Percentiles rank a stretch among this genome's conserved stretches.
Evolutionary conservation across 106 monocot genomes (phyloP).

Genomic region (Acanthochlamys bracteata): DNA sequence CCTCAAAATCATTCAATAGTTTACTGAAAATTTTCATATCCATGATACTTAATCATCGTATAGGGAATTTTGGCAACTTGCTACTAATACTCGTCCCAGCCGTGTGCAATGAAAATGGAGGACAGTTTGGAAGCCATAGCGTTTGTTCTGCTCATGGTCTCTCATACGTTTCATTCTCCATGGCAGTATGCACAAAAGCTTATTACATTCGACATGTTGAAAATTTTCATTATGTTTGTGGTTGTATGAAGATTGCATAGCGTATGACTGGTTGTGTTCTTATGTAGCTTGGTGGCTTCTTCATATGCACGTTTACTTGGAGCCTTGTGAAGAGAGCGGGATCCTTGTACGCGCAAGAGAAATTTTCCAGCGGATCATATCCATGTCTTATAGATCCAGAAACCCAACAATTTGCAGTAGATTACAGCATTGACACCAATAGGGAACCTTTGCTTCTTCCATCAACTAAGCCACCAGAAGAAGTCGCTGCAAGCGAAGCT

Average conservation of each 20-base stretch:
- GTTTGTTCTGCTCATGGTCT: slow-evolving; percentile 30
- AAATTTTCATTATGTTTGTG: neutral
- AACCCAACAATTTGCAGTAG: neutral
- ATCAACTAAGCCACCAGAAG: slow-evolving; percentile 10
- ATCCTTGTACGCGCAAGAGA: neutral
- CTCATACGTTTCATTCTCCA: slow-evolving; percentile 52
- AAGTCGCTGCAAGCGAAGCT: slow-evolving; percentile 11
- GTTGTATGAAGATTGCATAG: no score
- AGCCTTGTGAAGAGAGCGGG: slow-evolving; percentile 37
- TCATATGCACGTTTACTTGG: slow-evolving; percentile 58
- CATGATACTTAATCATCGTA: neutral
- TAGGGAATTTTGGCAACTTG: slow-evolving; percentile 59
- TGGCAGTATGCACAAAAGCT: slow-evolving; percentile 32
- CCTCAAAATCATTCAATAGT: no score
- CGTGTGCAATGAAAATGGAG: slow-evolving; percentile 28
- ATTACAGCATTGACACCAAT: neutral
- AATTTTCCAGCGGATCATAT: neutral
- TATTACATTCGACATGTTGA: neutral
- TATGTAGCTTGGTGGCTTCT: slow-evolving; percentile 56
- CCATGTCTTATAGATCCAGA: neutral
- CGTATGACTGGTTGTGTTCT: neutral
- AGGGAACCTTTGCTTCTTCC: slow-evolving; percentile 16
- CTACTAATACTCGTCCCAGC: slow-evolving; percentile 49
- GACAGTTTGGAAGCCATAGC: slow-evolving; percentile 25
- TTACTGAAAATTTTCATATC: no score